Base-by-base conservation (phyloP, 2,329 filamentous ascomycete species). In the Neofusicoccum umdonicola region DNA sequence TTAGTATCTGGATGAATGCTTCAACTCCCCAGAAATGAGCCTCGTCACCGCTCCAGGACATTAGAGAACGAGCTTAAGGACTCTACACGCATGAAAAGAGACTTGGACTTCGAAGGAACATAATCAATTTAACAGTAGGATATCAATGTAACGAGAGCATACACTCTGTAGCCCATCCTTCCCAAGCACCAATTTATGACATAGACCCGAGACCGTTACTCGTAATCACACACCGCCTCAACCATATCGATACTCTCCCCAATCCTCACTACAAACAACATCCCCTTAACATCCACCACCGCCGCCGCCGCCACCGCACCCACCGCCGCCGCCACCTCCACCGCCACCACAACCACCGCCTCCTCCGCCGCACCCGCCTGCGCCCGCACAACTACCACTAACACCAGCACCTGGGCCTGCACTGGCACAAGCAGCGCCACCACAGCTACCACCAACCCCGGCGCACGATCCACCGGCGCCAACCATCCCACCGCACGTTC, bases 401-500 rank as follows among this genome's bases (percentile, higher is more conserved):
- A 51, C 22, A 8, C 61, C 44, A 2, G 61, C 51, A 2, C 51
- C 52, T n/a, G 44, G 35, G 3, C 51, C 61, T 6, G 37, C 50
- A 42, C 42, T 15, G 3, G 60, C 64, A 9, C 65, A 47, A 1
- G 35, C 54, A 19, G 7, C 65, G 17, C 60, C 65, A n/a, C 65
- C 65, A 15, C 65, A 52, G 7, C 44, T 50, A 11, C 51, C 65
- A 4, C 61, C 65, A 37, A 47, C 52, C 0, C 60, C 62, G n/a
- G 27, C 52, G 12, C 61, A 35, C 2, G 42, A 39, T 7, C 48
- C 52, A 7, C 65, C 56, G 3, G 56, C 52, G 6, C 65, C 62
- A 9, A 63, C 35, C 62, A 75, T 67, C 13, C 71, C 77, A 13
- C 75, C 79, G 68, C 85, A 87, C 1, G 81, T 85, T 1, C 77